Conservation (phyloP, 192 early-diverging fungal genomes). For the Entomortierella lignicola region DNA sequence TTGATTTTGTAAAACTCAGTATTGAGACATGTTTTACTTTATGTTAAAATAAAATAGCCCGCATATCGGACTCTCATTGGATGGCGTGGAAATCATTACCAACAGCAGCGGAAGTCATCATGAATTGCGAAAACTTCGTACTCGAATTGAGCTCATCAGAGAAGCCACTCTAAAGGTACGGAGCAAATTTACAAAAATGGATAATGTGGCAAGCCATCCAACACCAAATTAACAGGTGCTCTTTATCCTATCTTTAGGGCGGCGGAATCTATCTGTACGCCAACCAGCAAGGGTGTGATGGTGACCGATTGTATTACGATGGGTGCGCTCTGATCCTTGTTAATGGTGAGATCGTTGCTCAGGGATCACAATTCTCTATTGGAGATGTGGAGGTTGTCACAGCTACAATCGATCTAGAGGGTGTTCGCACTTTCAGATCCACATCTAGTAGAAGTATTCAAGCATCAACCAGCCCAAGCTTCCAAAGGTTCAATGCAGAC, state of each 20-base stretch:
- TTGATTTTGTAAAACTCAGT: too few species aligned
- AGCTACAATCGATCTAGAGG: constrained; percentile 92
- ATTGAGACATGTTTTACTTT: too few species aligned
- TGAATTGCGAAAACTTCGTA: constrained; percentile 92
- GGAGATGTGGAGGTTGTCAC: constrained; percentile 94
- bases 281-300: constrained; percentile 98
- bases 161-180: constrained; percentile 89
- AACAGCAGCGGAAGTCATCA: constrained; percentile 98
- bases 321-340: constrained; percentile 90
- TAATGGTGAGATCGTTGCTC: constrained; percentile 90
- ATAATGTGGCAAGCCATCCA: too few species aligned
- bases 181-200: background rate
- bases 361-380: constrained; percentile 93
- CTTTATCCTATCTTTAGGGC: constrained; percentile 55
- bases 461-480: constrained; percentile 71
- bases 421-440: constrained; percentile 84
- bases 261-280: constrained; percentile 97
- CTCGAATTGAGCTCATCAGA: constrained; percentile 87
- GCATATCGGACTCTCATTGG: constrained; percentile 92
- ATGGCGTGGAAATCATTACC: constrained; percentile 96
- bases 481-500: constrained; percentile 72
- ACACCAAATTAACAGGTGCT: background rate
- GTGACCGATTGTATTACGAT: constrained; percentile 98
- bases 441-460: constrained; percentile 84
- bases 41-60: too few species aligned